Conservation (phyloP, 176 grass and related monocot genomes). For the Aegilops speltoides region DNA sequence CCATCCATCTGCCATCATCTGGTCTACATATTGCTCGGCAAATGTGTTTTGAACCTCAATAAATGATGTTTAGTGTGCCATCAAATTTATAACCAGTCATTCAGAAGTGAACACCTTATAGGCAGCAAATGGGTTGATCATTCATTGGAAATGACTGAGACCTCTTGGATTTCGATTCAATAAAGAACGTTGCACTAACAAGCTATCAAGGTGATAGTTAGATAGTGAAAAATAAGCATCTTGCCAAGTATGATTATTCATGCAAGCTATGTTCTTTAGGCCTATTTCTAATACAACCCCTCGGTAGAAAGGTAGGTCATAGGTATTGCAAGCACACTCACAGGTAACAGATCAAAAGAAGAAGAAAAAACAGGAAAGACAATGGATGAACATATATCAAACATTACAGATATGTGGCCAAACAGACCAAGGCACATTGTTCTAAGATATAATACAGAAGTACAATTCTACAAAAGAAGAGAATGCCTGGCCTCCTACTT, state of each 20-base stretch:
- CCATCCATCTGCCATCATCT: no score
- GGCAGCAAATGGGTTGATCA: background rate
- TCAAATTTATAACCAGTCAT: background rate
- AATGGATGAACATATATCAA: slow-evolving; percentile 27
- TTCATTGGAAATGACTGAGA: background rate
- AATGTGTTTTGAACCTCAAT: background rate
- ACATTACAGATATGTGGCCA: slow-evolving; percentile 36
- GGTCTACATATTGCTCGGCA: background rate
- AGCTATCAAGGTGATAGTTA: background rate
- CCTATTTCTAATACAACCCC: background rate
- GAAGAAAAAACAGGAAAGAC: background rate
- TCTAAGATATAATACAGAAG: slow-evolving; percentile 47
- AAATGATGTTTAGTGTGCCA: background rate
- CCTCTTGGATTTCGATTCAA: background rate
- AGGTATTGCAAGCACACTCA: background rate
- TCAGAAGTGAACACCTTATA: background rate
- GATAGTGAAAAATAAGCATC: background rate
- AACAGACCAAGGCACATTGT: slow-evolving; percentile 22
- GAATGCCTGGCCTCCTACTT: slow-evolving; percentile 24
- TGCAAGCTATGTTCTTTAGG: background rate
- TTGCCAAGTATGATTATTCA: background rate
- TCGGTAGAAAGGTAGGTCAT: background rate
- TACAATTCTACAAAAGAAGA: slow-evolving; percentile 43
- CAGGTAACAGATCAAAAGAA: background rate
- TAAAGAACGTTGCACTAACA: background rate